Conservation (phyloP, 257 asterid genomes). For the Salvia splendens region DNA sequence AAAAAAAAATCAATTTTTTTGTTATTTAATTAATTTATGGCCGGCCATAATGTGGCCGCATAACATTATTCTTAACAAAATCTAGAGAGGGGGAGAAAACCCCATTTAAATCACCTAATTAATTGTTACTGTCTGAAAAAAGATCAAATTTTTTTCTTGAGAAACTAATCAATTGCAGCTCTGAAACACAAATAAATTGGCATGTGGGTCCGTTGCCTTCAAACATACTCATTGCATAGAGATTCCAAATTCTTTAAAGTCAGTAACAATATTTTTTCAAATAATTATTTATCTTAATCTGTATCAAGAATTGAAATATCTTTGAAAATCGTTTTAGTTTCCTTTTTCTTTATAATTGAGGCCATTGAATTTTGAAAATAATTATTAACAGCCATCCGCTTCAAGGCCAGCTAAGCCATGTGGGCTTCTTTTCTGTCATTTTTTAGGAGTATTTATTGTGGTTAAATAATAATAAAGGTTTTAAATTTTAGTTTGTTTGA, state of each 20-base stretch:
- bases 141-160: background rate
- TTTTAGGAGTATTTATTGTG: background rate
- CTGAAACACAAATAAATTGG: conserved; percentile 41
- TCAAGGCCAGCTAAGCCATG: no score
- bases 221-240: conserved; percentile 58
- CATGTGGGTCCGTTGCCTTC: conserved; percentile 54
- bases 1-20: no score
- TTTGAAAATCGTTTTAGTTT: background rate
- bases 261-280: no score
- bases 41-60: no score
- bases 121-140: conserved; percentile 11
- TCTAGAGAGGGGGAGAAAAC: conserved; percentile 13
- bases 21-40: no score
- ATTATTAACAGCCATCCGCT: no score
- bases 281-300: no score
- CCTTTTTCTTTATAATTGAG: background rate
- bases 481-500: no score
- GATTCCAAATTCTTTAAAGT: conserved; percentile 34
- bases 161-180: conserved; percentile 49
- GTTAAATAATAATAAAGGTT: no score
- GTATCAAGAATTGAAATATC: no score
- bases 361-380: no score
- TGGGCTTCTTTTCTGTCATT: background rate
- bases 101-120: conserved; percentile 12
- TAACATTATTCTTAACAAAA: no score